phyloP scores from a whole-genome alignment of 2,329 filamentous ascomycete species.

The Fusarium decemcellulare region DNA sequence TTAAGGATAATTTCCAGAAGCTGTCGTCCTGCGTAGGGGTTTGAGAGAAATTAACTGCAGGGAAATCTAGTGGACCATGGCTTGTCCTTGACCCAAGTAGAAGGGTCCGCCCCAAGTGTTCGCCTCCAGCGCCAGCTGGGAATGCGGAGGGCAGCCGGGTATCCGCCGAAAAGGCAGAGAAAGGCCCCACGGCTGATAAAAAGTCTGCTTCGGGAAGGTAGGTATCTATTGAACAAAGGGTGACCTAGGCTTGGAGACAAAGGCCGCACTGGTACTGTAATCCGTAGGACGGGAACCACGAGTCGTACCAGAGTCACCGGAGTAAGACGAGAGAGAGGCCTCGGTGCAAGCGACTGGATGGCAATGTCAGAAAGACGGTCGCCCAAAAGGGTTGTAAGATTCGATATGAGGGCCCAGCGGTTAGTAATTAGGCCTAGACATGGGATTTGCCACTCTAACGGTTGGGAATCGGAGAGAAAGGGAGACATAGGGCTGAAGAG shows the following conservation, averaged over 20 bases:
- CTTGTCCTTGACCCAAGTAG: slow-evolving; percentile 25
- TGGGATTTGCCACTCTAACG: slow-evolving; percentile 29
- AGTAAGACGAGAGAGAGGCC: neutral
- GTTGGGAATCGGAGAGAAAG: slow-evolving; percentile 21
- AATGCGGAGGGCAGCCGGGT: slow-evolving; percentile 6
- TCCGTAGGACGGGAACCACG: neutral
- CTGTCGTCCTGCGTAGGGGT: slow-evolving; percentile 19
- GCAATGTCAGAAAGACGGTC: slow-evolving; percentile 12
- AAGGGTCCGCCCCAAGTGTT: slow-evolving; percentile 12
- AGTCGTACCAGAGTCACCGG: slow-evolving; percentile 17
- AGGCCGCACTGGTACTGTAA: slow-evolving; percentile 9
- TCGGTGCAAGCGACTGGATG: slow-evolving; percentile 10
- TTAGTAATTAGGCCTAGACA: slow-evolving; percentile 16
- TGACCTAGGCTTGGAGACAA: slow-evolving; percentile 17
- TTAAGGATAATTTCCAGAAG: slow-evolving; percentile 16
- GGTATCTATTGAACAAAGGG: slow-evolving; percentile 27
- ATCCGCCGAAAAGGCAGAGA: slow-evolving; percentile 13
- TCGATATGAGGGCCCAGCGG: slow-evolving; percentile 12
- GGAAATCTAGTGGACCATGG: slow-evolving; percentile 41
- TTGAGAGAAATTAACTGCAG: slow-evolving; percentile 31
- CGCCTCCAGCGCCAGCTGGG: slow-evolving; percentile 11
- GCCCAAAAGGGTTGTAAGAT: slow-evolving; percentile 28
- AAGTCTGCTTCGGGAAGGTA: slow-evolving; percentile 23
- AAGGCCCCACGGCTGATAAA: neutral
- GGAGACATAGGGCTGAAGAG: slow-evolving; percentile 41